Evolutionary conservation across 495 filamentous ascomycete genomes (phyloP).

Genomic region (Delitschia confertaspora): DNA sequence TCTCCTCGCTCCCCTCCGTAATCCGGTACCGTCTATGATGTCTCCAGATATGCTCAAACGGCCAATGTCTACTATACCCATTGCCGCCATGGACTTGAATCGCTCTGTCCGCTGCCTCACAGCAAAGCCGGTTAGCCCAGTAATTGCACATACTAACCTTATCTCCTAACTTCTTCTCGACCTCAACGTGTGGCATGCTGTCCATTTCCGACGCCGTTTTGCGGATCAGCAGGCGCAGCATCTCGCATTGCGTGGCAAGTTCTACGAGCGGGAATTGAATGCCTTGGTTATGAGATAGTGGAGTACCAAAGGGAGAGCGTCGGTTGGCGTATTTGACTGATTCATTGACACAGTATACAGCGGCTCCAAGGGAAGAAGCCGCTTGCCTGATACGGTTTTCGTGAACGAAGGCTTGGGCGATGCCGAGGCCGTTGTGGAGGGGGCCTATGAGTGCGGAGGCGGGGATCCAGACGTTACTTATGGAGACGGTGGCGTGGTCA

Average conservation of each 20-base stretch:
- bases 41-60: slow-evolving; percentile 39
- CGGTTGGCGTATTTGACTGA: slow-evolving; percentile 45
- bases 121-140: slow-evolving; percentile 51
- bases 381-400: slow-evolving; percentile 56
- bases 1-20: slow-evolving; percentile 38
- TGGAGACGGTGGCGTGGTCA: slow-evolving; percentile 48
- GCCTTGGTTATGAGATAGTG: slow-evolving; percentile 48
- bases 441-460: slow-evolving; percentile 41
- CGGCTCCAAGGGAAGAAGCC: slow-evolving; percentile 49
- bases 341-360: slow-evolving; percentile 47
- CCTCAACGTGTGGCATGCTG: slow-evolving; percentile 41
- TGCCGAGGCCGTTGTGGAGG: slow-evolving; percentile 42
- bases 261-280: slow-evolving; percentile 55
- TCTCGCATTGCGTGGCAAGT: slow-evolving; percentile 50
- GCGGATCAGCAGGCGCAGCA: slow-evolving; percentile 51
- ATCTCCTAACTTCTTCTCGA: slow-evolving; percentile 46
- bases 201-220: slow-evolving; percentile 54
- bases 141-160: slow-evolving; percentile 58
- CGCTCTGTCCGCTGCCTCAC: slow-evolving; percentile 50
- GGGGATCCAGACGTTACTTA: slow-evolving; percentile 44
- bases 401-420: slow-evolving; percentile 54
- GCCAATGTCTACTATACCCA: slow-evolving; percentile 33
- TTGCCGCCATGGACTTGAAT: slow-evolving; percentile 51
- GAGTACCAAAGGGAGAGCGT: slow-evolving; percentile 47
- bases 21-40: slow-evolving; percentile 38